Base-by-base conservation (phyloP, 345 rosid species). In the Melastoma malabathricum region DNA sequence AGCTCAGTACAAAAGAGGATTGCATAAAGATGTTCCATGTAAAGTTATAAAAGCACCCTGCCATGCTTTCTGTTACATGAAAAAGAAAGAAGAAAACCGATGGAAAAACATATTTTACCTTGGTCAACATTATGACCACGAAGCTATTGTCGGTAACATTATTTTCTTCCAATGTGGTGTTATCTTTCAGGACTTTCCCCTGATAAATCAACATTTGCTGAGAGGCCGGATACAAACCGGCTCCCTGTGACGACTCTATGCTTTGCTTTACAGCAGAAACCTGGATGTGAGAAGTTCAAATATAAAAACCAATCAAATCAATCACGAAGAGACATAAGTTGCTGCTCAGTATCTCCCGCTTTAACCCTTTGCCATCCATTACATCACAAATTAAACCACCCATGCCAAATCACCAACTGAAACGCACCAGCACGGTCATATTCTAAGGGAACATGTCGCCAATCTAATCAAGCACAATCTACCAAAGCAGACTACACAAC, bases 151-250 rank as follows among this genome's bases (percentile, higher is more conserved):
- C 95, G n/a, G 72, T 71, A 41, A 89, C 84, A 60, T 77, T 75
- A 51, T 76, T 86, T 59, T 79, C 90, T 16, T 68, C 88, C 61
- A 89, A 52, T 23, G 97, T 89, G 5, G 88, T 77, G 63, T 66
- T 61, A 58, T 89, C 95, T 58, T 73, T 78, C 27, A 89, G 94
- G 41, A 89, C 90, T 63, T 78, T 86, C 38, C 95, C 95, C 63
- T 86, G 89, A 60, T 81, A 50, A 63, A 89, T 86, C 46, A 89
- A 94, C 90, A 89, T 81, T 58, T 60, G 90, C 20, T 70, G 80
- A 20, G 70, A 64, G 58, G 97, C 88, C 46, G 94, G 94, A 60
- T 77, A 89, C 54, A 68, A 66, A 59, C 67, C 77, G 5, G 70
- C 64, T 17, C 97, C 95, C 67, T 83, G 86, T 14, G 60, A 61